Conservation (phyloP, 2,329 filamentous ascomycete genomes). For the Neofusicoccum sp. region DNA sequence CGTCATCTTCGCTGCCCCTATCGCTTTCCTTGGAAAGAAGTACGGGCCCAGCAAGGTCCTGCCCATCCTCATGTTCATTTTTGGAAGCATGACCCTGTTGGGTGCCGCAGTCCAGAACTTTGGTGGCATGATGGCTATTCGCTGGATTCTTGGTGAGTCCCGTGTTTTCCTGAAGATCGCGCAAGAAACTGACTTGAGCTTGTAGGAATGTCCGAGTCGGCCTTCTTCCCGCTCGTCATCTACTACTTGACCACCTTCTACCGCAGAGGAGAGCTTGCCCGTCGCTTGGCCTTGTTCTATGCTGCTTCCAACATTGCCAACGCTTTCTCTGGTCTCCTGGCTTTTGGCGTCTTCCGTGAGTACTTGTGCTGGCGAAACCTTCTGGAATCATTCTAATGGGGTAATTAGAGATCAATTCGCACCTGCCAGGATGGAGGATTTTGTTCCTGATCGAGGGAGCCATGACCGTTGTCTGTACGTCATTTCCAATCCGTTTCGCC, state of each 20-base stretch:
- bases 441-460: slow-evolving; percentile 62
- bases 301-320: slow-evolving; percentile 72
- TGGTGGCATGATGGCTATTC: slow-evolving; percentile 62
- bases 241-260: slow-evolving; percentile 65
- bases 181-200: not conserved
- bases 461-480: slow-evolving; percentile 53
- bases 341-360: slow-evolving; percentile 59
- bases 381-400: slow-evolving; percentile 36
- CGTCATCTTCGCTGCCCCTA: slow-evolving; percentile 65
- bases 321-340: slow-evolving; percentile 60
- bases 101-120: slow-evolving; percentile 59
- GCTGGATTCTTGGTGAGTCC: slow-evolving; percentile 62
- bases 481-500: slow-evolving; percentile 18
- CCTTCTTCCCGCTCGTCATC: slow-evolving; percentile 68
- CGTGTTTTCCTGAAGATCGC: not conserved
- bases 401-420: slow-evolving; percentile 37
- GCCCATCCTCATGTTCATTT: slow-evolving; percentile 66
- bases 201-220: slow-evolving; percentile 53
- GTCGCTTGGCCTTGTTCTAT: slow-evolving; percentile 71
- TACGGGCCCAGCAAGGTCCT: slow-evolving; percentile 64
- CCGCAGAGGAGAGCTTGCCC: slow-evolving; percentile 66
- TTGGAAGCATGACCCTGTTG: slow-evolving; percentile 64
- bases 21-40: slow-evolving; percentile 67
- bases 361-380: not conserved
- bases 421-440: slow-evolving; percentile 62